Percentiles rank a stretch among this genome's conserved stretches.
Evolutionary conservation across 2,329 filamentous ascomycete species (phyloP).

Genomic region (Aspergillus sp.): DNA sequence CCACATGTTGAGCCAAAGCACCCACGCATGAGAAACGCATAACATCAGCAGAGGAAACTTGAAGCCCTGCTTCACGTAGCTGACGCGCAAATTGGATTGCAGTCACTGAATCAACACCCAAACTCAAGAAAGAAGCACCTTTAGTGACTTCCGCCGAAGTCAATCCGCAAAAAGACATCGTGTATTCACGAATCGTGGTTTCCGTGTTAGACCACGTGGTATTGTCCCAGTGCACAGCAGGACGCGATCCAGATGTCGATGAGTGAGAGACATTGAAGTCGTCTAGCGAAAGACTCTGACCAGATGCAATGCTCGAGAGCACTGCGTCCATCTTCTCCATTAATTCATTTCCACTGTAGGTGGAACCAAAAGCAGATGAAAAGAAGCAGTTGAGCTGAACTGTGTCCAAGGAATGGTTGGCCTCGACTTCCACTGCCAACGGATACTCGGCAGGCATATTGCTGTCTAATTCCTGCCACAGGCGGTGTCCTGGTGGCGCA

Average conservation of each 20-base stretch:
- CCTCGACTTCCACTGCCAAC: conserved; percentile 38
- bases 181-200: conserved; percentile 24
- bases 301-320: conserved; percentile 27
- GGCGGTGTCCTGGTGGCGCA: conserved; percentile 11
- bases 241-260: not conserved
- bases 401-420: conserved; percentile 23
- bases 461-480: conserved; percentile 36
- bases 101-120: conserved; percentile 37
- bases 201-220: conserved; percentile 26
- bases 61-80: conserved; percentile 29
- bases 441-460: conserved; percentile 40
- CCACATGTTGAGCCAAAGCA: conserved; percentile 25
- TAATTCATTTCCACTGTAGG: conserved; percentile 25
- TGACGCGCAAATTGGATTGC: conserved; percentile 36
- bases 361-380: conserved; percentile 28
- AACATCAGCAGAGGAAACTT: conserved; percentile 37
- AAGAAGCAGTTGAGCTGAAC: conserved; percentile 29
- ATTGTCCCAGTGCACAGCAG: conserved; percentile 21
- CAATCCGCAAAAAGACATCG: conserved; percentile 28
- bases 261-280: conserved; percentile 24
- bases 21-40: conserved; percentile 37
- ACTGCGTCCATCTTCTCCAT: conserved; percentile 37
- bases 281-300: conserved; percentile 26
- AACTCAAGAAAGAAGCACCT: conserved; percentile 34
- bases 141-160: conserved; percentile 26